Conservation (phyloP, 2,329 filamentous ascomycete genomes). For the Leptodontidium sp. region DNA sequence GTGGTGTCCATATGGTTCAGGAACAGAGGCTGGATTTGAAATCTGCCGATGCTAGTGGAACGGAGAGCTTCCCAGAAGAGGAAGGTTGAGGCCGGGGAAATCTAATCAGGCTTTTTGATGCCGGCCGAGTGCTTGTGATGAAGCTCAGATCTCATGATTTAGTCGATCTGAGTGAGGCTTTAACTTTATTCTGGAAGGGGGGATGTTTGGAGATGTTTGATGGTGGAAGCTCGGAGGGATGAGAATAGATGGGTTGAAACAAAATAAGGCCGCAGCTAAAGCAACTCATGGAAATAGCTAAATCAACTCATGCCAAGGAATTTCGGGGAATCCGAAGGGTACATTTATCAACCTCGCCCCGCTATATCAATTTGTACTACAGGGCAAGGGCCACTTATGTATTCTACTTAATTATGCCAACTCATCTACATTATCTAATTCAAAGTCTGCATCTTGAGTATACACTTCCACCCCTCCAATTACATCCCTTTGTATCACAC, state of each 20-base stretch:
- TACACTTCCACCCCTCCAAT: too few species aligned
- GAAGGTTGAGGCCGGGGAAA: constrained; percentile 11
- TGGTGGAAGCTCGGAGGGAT: constrained; percentile 2
- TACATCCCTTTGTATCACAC: too few species aligned
- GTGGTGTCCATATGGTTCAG: not conserved
- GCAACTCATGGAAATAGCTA: too few species aligned
- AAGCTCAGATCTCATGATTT: not conserved
- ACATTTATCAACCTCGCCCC: too few species aligned
- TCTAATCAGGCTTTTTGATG: not conserved
- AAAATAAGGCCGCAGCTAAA: too few species aligned
- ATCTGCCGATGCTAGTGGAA: constrained; percentile 16
- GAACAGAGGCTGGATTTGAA: not conserved
- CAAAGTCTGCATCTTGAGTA: too few species aligned
- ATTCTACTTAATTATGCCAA: too few species aligned
- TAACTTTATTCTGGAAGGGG: constrained; percentile 6
- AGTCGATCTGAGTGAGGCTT: not conserved
- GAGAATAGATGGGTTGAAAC: not conserved
- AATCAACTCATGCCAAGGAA: too few species aligned
- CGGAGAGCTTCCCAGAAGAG: constrained; percentile 2
- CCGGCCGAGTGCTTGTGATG: constrained; percentile 13
- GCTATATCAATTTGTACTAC: too few species aligned
- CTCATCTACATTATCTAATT: too few species aligned
- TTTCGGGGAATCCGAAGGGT: too few species aligned
- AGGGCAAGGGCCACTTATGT: too few species aligned
- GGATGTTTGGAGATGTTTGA: constrained; percentile 1